phyloP scores from a whole-genome alignment of 768 basidiomycete species.

The Trametes elegans region DNA sequence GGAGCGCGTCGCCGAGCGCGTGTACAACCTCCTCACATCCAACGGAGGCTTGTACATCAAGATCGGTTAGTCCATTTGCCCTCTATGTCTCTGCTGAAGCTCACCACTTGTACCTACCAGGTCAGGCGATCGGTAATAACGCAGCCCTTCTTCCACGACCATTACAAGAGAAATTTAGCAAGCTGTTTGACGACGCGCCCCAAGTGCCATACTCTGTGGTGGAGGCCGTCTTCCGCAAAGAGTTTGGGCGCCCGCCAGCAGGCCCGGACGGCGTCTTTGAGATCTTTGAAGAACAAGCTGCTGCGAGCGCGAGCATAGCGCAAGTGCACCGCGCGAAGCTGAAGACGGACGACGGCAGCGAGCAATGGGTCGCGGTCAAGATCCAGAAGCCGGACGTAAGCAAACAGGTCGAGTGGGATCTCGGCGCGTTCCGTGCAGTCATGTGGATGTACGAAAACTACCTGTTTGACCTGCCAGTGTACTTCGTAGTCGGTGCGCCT shows the following conservation, averaged over 20 bases:
- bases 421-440: slow-evolving; percentile 63
- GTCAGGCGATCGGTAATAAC: slow-evolving; percentile 83
- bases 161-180: slow-evolving; percentile 78
- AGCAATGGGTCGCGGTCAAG: slow-evolving; percentile 87
- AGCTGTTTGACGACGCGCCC: slow-evolving; percentile 86
- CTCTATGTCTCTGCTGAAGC: slow-evolving; percentile 13
- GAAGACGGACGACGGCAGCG: slow-evolving; percentile 33
- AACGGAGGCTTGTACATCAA: slow-evolving; percentile 90
- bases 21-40: slow-evolving; percentile 72
- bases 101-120: slow-evolving; percentile 26
- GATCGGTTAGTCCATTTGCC: slow-evolving; percentile 46
- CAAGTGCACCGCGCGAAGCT: slow-evolving; percentile 86
- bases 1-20: slow-evolving; percentile 75
- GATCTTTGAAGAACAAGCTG: slow-evolving; percentile 69
- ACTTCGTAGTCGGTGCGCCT: slow-evolving; percentile 65
- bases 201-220: slow-evolving; percentile 75
- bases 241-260: slow-evolving; percentile 64
- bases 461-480: slow-evolving; percentile 84
- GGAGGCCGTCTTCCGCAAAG: slow-evolving; percentile 60
- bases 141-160: slow-evolving; percentile 81
- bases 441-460: slow-evolving; percentile 81
- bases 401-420: slow-evolving; percentile 85
- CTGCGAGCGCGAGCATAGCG: slow-evolving; percentile 89
- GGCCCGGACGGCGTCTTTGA: slow-evolving; percentile 76
- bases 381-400: slow-evolving; percentile 87